Base-by-base conservation (phyloP, 768 basidiomycete genomes). In the Sarcodon aspratus region DNA sequence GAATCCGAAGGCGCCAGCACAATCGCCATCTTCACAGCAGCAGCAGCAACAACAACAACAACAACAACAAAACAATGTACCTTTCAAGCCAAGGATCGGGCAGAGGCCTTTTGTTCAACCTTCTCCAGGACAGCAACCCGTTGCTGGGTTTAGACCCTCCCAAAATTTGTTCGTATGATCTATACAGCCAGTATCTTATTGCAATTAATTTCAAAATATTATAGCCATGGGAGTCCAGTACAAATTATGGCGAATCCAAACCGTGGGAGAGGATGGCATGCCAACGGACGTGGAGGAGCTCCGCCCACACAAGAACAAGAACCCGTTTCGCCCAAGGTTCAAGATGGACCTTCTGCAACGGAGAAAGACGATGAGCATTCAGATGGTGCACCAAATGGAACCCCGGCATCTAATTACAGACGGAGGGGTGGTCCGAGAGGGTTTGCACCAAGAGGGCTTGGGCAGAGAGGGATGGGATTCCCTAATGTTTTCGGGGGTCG, bases 171-270 rank as follows among this genome's bases (percentile, higher is more conserved):
- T 55, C 48, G 48, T 59, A 33, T 38, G 47, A 44, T 50, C 31
- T 36, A 21, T 40, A 13, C 42, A 31, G 10, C 13, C 31, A 36
- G 33, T 42, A 51, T 17, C 51, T 43, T 52, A 12, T 37, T 12
- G 13, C 15, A 51, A 46, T 35, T 50, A 47, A 37, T 47, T 36
- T 48, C 53, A 45, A 48, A 47, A 47, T 50, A 35, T 18, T 51
- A n/a, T n/a, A 66, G 63, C 36, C 64, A 64, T 48, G 59, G 60
- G 53, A 46, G 64, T 2, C 74, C 75, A 3, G 70, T 88, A 12
- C 74, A 78, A 33, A 89, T 90, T 48, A 85, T 89, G 82, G 62
- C 75, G 11, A 90, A 91, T 57, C 88, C 88, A 0, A 81, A 83
- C 60, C 70, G 77, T 47, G 73, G 69, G 3, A 69, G 72, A 38